phyloP scores from a whole-genome alignment of 2,329 filamentous ascomycete genomes.

The Xylariaceae sp. region DNA sequence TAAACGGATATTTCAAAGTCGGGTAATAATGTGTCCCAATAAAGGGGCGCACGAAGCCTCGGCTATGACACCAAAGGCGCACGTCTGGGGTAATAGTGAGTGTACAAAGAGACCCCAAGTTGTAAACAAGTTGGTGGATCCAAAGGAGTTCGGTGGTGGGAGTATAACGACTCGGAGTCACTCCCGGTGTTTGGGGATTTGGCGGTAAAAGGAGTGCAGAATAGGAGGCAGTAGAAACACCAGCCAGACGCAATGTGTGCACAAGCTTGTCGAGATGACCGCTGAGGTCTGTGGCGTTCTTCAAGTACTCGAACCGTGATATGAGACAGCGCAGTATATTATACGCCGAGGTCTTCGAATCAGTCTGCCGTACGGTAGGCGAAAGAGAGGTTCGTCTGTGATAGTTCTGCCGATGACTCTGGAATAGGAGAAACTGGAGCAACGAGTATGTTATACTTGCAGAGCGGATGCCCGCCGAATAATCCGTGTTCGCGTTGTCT shows the following conservation, averaged over 20 bases:
- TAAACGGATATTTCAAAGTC: slow-evolving; percentile 33
- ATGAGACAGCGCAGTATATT: slow-evolving; percentile 49
- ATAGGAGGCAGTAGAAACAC: slow-evolving; percentile 40
- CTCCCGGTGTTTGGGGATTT: slow-evolving; percentile 21
- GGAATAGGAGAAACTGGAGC: slow-evolving; percentile 70
- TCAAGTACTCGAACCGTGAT: slow-evolving; percentile 42
- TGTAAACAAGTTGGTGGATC: slow-evolving; percentile 39
- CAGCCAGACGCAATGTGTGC: slow-evolving; percentile 41
- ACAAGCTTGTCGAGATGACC: slow-evolving; percentile 42
- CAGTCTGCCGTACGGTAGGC: slow-evolving; percentile 35
- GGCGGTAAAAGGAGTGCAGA: slow-evolving; percentile 38
- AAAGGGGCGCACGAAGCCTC: slow-evolving; percentile 15
- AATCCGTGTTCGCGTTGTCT: slow-evolving; percentile 31
- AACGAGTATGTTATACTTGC: slow-evolving; percentile 60
- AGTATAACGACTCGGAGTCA: slow-evolving; percentile 32
- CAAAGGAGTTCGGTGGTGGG: slow-evolving; percentile 41
- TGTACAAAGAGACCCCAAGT: slow-evolving; percentile 40
- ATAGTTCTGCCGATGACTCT: slow-evolving; percentile 73
- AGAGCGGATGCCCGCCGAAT: slow-evolving; percentile 45
- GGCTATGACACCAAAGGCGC: slow-evolving; percentile 21
- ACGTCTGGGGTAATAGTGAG: slow-evolving; percentile 42
- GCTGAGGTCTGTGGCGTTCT: slow-evolving; percentile 37
- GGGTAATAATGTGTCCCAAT: slow-evolving; percentile 22
- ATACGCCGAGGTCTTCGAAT: slow-evolving; percentile 39
- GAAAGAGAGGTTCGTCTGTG: slow-evolving; percentile 58